Evolutionary conservation across 1,284 basidiomycete species (phyloP).

Genomic region (Tylopilus sp.): DNA sequence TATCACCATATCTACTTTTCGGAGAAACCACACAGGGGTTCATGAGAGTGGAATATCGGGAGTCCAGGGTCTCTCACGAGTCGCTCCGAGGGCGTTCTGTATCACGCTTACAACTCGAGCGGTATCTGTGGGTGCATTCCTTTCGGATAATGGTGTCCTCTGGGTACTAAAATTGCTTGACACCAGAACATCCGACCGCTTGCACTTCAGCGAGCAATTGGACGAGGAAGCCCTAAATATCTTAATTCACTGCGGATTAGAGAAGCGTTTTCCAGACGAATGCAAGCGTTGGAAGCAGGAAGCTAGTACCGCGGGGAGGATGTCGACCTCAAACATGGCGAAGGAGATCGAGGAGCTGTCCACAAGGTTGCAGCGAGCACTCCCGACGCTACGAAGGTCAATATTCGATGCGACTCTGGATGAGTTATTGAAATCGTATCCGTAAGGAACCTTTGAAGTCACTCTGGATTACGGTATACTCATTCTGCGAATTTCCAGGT

Average conservation of each 20-base stretch:
- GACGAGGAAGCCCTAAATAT: constrained; percentile 40
- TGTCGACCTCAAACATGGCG: not conserved
- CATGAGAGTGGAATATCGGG: too few species aligned
- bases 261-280: constrained; percentile 32
- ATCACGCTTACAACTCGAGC: too few species aligned
- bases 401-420: constrained; percentile 40
- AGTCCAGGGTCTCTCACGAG: too few species aligned
- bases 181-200: constrained; percentile 37
- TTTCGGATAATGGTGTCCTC: not conserved
- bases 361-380: constrained; percentile 12
- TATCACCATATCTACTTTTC: too few species aligned
- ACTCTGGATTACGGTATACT: not conserved
- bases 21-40: too few species aligned
- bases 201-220: constrained; percentile 42
- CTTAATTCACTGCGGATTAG: constrained; percentile 45
- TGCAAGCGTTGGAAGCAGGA: constrained; percentile 38
- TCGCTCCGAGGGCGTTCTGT: too few species aligned
- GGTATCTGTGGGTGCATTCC: constrained; percentile 28
- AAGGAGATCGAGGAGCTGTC: not conserved
- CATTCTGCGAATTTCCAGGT: constrained; percentile 13
- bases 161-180: not conserved
- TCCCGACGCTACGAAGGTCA: constrained; percentile 14
- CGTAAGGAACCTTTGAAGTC: constrained; percentile 33
- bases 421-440: constrained; percentile 27
- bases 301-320: constrained; percentile 1